Evolutionary conservation across 805 yeast genomes (phyloP).

Genomic region (Kuraishia molischiana): DNA sequence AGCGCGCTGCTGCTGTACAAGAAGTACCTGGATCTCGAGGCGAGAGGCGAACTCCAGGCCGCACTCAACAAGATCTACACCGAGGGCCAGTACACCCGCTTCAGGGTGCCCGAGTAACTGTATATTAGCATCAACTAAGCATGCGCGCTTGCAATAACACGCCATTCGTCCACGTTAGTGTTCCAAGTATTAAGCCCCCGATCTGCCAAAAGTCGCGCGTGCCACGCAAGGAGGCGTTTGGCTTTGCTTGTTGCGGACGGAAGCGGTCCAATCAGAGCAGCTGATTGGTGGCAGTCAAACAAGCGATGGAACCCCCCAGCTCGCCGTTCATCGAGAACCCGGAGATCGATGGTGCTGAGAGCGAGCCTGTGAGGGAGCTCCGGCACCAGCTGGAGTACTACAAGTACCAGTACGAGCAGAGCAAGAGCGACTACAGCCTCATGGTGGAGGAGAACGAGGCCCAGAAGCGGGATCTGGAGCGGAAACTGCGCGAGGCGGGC

Average conservation of each 20-base stretch:
- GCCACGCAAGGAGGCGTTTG: no score
- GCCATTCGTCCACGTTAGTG: no score
- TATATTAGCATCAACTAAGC: background rate
- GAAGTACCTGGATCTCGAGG: conserved; percentile 54
- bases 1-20: conserved; percentile 76
- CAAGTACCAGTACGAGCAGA: conserved; percentile 1
- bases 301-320: background rate
- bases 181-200: no score
- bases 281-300: no score
- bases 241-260: no score
- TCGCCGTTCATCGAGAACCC: background rate
- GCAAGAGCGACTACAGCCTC: background rate
- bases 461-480: background rate
- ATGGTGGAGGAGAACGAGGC: background rate
- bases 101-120: conserved; percentile 31
- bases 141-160: no score
- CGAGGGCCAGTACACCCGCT: conserved; percentile 53
- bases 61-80: conserved; percentile 58
- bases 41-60: conserved; percentile 47
- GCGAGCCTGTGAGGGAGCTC: no score
- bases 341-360: no score
- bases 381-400: background rate
- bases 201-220: no score
- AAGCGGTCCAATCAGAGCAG: no score
- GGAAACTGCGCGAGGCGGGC: background rate